Evolutionary conservation across 805 yeast genomes (phyloP).

Genomic region (Suhomyces canberraensis): DNA sequence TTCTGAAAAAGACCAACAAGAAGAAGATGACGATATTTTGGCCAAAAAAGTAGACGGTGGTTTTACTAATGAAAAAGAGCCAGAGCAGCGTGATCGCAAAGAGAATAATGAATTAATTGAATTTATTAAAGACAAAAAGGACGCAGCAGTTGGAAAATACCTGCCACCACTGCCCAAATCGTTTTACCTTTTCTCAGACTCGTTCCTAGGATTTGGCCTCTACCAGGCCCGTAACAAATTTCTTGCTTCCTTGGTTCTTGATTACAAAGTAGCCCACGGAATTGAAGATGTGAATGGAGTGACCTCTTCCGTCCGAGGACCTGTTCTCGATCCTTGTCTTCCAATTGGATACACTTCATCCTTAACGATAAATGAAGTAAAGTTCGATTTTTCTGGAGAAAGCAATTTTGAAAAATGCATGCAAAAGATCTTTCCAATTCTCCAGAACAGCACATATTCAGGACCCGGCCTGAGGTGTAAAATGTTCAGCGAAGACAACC

Average conservation of each 20-base stretch:
- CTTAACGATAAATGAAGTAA: conserved; percentile 20
- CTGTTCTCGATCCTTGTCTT: conserved; percentile 54
- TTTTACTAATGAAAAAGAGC: background rate
- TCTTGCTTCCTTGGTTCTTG: conserved; percentile 31
- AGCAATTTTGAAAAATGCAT: conserved; percentile 52
- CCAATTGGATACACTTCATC: conserved; percentile 43
- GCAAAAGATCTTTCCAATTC: conserved; percentile 44
- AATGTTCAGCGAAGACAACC: conserved; percentile 25
- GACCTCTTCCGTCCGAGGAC: conserved; percentile 20
- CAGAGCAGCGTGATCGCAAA: background rate
- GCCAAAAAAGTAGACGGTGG: too few species aligned
- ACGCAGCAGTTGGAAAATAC: conserved; percentile 10
- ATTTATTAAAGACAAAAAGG: background rate
- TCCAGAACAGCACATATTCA: conserved; percentile 31
- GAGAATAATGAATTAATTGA: background rate
- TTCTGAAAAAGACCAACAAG: conserved; percentile 1
- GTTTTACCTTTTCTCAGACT: conserved; percentile 49
- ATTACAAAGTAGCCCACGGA: conserved; percentile 16
- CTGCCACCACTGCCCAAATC: conserved; percentile 21
- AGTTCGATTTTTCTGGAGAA: conserved; percentile 45
- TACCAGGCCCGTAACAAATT: conserved; percentile 52
- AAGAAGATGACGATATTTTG: background rate
- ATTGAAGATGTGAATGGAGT: conserved; percentile 9
- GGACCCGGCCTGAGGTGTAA: conserved; percentile 25
- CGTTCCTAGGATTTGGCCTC: conserved; percentile 61